Evolutionary conservation across 1,284 basidiomycete species (phyloP), one percentile per base, ranked within the genome.

Genomic region (Papiliotrema nemorosa): DNA sequence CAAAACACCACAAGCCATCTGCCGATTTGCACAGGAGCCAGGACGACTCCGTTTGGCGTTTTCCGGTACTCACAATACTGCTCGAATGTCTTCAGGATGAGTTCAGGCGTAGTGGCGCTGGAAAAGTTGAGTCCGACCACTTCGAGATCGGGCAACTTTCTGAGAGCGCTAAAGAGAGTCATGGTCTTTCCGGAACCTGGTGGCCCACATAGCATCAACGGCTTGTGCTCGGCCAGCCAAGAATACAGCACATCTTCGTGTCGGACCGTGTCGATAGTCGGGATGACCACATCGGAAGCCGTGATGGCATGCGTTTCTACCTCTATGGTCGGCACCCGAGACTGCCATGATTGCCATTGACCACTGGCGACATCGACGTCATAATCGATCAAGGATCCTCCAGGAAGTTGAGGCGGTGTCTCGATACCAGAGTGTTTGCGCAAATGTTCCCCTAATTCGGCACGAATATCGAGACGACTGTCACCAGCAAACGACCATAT

Each of bases 101-200:
- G 81, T 70, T 97, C 93, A 0, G 96, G 94, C 0, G 93, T 97
- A 0, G 97, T 98, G 13, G 96, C 96, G 70, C 91, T 96, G 37
- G 97, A 99, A 75, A 99, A 98, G 77, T 99, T 99, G 62, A 99
- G 84, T 43, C 96, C 96, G 52, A 97, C 93, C 42, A 98, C 91
- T 69, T 98, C 96, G 85, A 99, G 92, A 73, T 98, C 92, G 3
- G 93, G 92, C 39, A 98, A 81, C 74, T 98, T 98, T 50, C 96
- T 86, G 29, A 99, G 82, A 4, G 97, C 96, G 60, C 91, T 96
- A 78, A 98, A 97, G n/a, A 99, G 79, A 0, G 97, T 98, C 96
- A 99, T 99, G 4, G 96, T 99, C 79, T 99, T 99, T 35, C 96
- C 96, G 22, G 94, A 97, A 67, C 96, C 96, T 6, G 96, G 96